Percentiles rank a stretch among this genome's conserved stretches.
phyloP scores from a whole-genome alignment of 169 alveolate genomes.

The Eimeria necatrix region DNA sequence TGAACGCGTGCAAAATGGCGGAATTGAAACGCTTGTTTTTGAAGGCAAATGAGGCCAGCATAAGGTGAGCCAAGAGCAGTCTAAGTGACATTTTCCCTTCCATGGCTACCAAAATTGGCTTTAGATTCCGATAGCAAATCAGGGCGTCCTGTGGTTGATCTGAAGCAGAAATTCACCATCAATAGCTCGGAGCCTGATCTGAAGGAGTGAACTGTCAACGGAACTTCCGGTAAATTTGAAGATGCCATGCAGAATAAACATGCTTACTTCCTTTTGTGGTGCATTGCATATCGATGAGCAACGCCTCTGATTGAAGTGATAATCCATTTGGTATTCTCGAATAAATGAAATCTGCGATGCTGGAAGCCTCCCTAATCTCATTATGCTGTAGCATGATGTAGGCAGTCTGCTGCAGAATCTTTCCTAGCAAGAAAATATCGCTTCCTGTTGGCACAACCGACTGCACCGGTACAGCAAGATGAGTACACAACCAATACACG shows the following conservation, averaged over 20 bases:
- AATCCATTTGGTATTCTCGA: conserved; percentile 55
- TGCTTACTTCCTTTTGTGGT: conserved; percentile 66
- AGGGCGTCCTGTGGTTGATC: conserved; percentile 70
- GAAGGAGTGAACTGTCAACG: no score
- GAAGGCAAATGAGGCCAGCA: conserved; percentile 79
- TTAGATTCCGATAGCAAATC: conserved; percentile 69
- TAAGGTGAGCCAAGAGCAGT: conserved; percentile 69
- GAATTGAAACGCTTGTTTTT: conserved; percentile 71
- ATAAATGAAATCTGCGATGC: conserved; percentile 72
- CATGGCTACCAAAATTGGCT: conserved; percentile 67
- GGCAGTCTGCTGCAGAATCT: conserved; percentile 75
- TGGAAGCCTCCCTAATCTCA: conserved; percentile 50
- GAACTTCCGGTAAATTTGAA: no score
- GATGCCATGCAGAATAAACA: no score
- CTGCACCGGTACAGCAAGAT: neutral
- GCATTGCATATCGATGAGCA: conserved; percentile 76
- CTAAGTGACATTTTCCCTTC: conserved; percentile 79
- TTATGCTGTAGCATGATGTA: conserved; percentile 81
- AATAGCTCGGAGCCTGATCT: no score
- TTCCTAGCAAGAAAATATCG: conserved; percentile 72
- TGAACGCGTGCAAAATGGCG: conserved; percentile 65
- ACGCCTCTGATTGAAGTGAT: conserved; percentile 76
- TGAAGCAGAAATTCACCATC: neutral
- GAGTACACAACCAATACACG: neutral
- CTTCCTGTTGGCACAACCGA: conserved; percentile 49